Evolutionary conservation across 2,329 filamentous ascomycete species (phyloP).

Genomic region (Ophiostoma angusticollis): DNA sequence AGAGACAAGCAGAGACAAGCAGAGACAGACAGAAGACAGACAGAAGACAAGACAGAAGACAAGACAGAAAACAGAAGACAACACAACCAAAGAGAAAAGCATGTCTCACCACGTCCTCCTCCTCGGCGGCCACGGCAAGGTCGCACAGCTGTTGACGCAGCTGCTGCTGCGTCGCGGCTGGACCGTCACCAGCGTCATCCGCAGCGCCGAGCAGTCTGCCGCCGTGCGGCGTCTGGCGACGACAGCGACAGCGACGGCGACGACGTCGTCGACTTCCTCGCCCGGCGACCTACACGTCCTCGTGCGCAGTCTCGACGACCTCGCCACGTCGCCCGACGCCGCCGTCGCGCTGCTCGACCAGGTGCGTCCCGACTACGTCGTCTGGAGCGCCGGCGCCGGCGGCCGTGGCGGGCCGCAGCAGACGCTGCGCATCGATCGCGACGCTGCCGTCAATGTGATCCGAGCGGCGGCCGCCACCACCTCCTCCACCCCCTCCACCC

Average conservation of each 20-base stretch:
- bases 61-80: too few relatives aligned
- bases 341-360: conserved; percentile 49
- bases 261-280: conserved; percentile 54
- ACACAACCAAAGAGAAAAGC: conserved; percentile 4
- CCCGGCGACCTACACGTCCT: conserved; percentile 59
- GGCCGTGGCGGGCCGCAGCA: conserved; percentile 44
- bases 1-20: too few relatives aligned
- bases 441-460: conserved; percentile 51
- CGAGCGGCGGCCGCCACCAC: conserved; percentile 36
- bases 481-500: conserved; percentile 28
- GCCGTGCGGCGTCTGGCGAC: conserved; percentile 45
- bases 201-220: conserved; percentile 52
- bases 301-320: conserved; percentile 56
- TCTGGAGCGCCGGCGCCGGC: conserved; percentile 54
- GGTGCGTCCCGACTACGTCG: conserved; percentile 51
- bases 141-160: conserved; percentile 62
- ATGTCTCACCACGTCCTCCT: conserved; percentile 47
- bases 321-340: conserved; percentile 45
- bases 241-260: conserved; percentile 20
- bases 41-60: too few relatives aligned
- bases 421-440: conserved; percentile 37
- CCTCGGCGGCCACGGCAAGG: conserved; percentile 70
- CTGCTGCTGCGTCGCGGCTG: conserved; percentile 62
- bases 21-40: too few relatives aligned
- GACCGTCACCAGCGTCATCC: conserved; percentile 68